Evolutionary conservation across 164 flowering plant genomes (phyloP), one percentile per base, ranked within the genome.

Genomic region (Vitis labrusca): DNA sequence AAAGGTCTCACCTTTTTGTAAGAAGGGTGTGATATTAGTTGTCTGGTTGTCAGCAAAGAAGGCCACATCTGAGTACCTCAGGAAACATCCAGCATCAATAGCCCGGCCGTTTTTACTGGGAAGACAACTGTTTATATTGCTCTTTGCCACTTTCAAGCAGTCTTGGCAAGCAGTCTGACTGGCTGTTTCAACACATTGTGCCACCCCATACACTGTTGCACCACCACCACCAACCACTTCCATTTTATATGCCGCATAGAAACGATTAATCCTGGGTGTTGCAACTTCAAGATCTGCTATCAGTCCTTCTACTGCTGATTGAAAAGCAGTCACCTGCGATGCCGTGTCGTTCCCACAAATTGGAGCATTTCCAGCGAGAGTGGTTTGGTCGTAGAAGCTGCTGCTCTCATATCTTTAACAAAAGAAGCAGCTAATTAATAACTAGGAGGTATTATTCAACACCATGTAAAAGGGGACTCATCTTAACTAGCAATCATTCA

Each of bases 71-170:
- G 94, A 89, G 61, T 86, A 89, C 71, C 94, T 76, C 37, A 89
- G 1, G 52, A 88, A 89, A 54, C 94, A 89, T 2, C 86, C 91
- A 2, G 85, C 85, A 76, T 86, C 85, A 44, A 83, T 23, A 13
- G 89, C 86, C 65, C 87, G 68, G 9, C 84, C 90, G 9, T 74
- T 73, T 1, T 77, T 17, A 56, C 70, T 67, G 8, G 88, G 88
- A 29, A 71, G 70, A 63, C 91, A 89, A 12, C 49, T 53, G 30
- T 64, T 27, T 14, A 84, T 73, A 57, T 81, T 86, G 2, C 1
- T 37, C 6, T 67, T 65, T 2, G 85, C 94, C 16, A 73, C 78
- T 0, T 23, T 64, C 77, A 89, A 77, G 80, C 94, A 89, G 11
- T 70, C 77, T 50, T 17, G 69, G 55, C 94, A 89, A 4, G 83